Evolutionary conservation across 1,284 basidiomycete species (phyloP).

Genomic region (Hymenochaete sp.): DNA sequence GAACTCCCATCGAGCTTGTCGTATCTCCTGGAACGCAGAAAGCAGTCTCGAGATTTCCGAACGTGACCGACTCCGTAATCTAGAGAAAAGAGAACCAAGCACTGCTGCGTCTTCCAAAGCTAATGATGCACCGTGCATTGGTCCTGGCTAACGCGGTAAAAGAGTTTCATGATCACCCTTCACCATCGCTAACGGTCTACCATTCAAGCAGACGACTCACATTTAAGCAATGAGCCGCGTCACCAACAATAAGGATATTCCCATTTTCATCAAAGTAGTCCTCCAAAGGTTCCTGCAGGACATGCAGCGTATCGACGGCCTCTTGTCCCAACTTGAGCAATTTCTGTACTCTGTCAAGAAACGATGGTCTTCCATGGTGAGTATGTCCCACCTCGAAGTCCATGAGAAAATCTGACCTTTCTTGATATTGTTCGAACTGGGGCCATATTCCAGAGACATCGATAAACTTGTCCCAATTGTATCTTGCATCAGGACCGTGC

Average conservation of each 20-base stretch:
- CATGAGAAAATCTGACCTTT: constrained; percentile 1
- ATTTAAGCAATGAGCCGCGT: constrained; percentile 39
- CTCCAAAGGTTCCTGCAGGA: constrained; percentile 10
- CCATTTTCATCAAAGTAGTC: constrained; percentile 45
- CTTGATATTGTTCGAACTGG: constrained; percentile 8
- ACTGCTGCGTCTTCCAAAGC: constrained; percentile 49
- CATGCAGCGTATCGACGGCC: constrained; percentile 10
- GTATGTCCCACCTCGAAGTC: no score
- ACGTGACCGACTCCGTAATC: constrained; percentile 30
- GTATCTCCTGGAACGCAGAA: constrained; percentile 44
- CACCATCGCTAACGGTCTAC: background rate
- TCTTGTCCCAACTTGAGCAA: constrained; percentile 1
- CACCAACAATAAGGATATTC: constrained; percentile 38
- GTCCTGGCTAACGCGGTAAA: constrained; percentile 8
- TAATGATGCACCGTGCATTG: constrained; percentile 11
- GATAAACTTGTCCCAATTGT: constrained; percentile 4
- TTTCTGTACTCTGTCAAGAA: constrained; percentile 1
- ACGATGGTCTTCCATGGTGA: no score
- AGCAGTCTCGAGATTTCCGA: constrained; percentile 46
- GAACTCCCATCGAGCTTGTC: constrained; percentile 30
- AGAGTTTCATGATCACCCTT: background rate
- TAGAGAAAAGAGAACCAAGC: constrained; percentile 50
- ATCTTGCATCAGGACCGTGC: background rate
- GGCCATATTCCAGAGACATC: background rate
- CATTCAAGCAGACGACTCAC: constrained; percentile 13